Evolutionary conservation across 129 eudicot species (phyloP).

Genomic region (Mikania micrantha): DNA sequence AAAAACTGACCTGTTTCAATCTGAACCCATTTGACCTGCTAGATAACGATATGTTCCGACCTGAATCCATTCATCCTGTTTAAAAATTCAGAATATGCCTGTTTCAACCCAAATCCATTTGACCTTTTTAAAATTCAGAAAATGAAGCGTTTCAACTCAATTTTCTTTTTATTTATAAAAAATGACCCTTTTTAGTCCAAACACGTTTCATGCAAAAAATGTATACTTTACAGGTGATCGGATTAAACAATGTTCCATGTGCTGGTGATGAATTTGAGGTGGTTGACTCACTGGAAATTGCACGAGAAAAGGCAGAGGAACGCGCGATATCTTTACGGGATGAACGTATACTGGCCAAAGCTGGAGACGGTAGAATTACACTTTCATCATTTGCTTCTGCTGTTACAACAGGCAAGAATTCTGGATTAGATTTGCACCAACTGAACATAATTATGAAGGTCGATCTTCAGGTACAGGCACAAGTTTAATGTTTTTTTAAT

Average conservation of each 20-base stretch:
- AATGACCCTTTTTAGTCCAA: not conserved
- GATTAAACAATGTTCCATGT: conserved; percentile 77
- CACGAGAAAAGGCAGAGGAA: conserved; percentile 79
- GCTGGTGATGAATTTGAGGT: conserved; percentile 99
- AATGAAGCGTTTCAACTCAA: not conserved
- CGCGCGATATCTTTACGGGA: conserved; percentile 61
- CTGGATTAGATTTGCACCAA: conserved; percentile 89
- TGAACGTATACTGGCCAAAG: conserved; percentile 72
- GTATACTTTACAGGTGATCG: conserved; percentile 53
- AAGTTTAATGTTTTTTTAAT: conserved; percentile 1
- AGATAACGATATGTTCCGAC: too few relatives aligned
- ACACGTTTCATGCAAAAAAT: not conserved
- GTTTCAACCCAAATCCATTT: not conserved
- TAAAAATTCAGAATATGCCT: not conserved
- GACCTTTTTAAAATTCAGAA: not conserved
- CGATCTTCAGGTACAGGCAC: conserved; percentile 72
- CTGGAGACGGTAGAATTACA: conserved; percentile 84
- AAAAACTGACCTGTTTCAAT: not conserved
- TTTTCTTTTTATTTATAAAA: not conserved
- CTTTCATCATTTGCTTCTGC: conserved; percentile 93
- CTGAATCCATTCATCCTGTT: not conserved
- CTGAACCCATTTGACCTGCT: not conserved
- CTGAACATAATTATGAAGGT: conserved; percentile 77
- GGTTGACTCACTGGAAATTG: conserved; percentile 71
- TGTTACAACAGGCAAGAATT: conserved; percentile 61